phyloP scores from a whole-genome alignment of 768 basidiomycete species.

The Trametes meyenii region DNA sequence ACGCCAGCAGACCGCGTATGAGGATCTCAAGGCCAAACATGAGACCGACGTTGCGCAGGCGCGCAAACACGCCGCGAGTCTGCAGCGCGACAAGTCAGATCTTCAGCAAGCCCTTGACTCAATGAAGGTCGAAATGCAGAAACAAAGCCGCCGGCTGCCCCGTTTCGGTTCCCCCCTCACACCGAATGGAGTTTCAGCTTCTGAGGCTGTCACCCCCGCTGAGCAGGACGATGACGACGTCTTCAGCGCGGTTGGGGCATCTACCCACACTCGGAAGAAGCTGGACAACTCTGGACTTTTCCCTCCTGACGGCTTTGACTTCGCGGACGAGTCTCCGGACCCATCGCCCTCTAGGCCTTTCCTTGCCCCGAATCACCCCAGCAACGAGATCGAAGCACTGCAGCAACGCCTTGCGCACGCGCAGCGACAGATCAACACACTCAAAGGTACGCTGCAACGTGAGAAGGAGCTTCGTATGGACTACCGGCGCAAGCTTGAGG shows the following conservation, averaged over 20 bases:
- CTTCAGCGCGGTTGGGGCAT: slow-evolving; percentile 63
- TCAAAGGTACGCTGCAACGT: slow-evolving; percentile 75
- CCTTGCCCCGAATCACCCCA: slow-evolving; percentile 73
- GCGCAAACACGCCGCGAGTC: slow-evolving; percentile 81
- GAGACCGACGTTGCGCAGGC: slow-evolving; percentile 95
- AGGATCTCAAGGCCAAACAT: slow-evolving; percentile 85
- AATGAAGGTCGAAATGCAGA: slow-evolving; percentile 70
- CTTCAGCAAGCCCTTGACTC: slow-evolving; percentile 80
- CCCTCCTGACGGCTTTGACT: slow-evolving; percentile 48
- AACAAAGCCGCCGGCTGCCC: slow-evolving; percentile 62
- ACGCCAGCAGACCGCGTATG: slow-evolving; percentile 59
- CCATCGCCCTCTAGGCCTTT: slow-evolving; percentile 62
- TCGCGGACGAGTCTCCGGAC: slow-evolving; percentile 58
- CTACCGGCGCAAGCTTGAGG: slow-evolving; percentile 56
- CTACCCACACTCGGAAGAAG: slow-evolving; percentile 62
- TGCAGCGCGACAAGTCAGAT: slow-evolving; percentile 92
- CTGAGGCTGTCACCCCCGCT: slow-evolving; percentile 53
- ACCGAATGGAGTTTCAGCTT: slow-evolving; percentile 49
- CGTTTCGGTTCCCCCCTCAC: slow-evolving; percentile 76
- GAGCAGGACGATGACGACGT: slow-evolving; percentile 63
- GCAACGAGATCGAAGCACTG: slow-evolving; percentile 79
- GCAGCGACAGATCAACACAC: slow-evolving; percentile 81
- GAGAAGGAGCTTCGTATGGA: slow-evolving; percentile 85
- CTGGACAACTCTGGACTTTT: slow-evolving; percentile 53
- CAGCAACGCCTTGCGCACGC: slow-evolving; percentile 85